Evolutionary conservation across 345 rosid genomes (phyloP).

Genomic region (Abelmoschus esculentus): DNA sequence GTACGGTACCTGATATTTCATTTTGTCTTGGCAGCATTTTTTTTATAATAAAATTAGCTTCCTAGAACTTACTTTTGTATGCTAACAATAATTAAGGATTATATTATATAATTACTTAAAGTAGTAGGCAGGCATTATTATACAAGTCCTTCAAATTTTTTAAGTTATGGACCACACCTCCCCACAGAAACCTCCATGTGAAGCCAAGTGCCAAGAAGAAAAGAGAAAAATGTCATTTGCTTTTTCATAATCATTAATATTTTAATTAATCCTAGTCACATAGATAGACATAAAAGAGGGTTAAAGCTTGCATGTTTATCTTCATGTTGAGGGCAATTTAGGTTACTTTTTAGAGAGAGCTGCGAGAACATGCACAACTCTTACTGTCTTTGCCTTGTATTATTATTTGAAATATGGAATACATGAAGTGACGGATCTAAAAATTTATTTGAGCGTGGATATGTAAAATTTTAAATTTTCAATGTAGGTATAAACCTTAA

Average conservation of each 20-base stretch:
- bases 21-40: not conserved
- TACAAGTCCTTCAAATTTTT: constrained; percentile 10
- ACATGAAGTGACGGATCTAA: too few species aligned
- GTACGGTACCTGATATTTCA: not conserved
- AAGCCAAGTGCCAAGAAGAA: constrained; percentile 15
- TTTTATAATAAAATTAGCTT: too few species aligned
- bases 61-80: not conserved
- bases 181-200: not conserved
- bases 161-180: constrained; percentile 8
- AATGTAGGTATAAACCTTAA: too few species aligned
- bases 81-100: not conserved
- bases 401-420: too few species aligned
- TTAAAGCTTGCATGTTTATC: constrained; percentile 5
- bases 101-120: not conserved
- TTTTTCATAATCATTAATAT: not conserved
- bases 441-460: too few species aligned
- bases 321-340: not conserved
- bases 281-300: not conserved
- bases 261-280: not conserved
- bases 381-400: too few species aligned
- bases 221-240: constrained; percentile 1
- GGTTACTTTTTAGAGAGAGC: not conserved
- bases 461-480: too few species aligned
- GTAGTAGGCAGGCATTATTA: not conserved
- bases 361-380: not conserved